phyloP scores from a whole-genome alignment of 805 yeast genomes.

The Osmozyma mogii region DNA sequence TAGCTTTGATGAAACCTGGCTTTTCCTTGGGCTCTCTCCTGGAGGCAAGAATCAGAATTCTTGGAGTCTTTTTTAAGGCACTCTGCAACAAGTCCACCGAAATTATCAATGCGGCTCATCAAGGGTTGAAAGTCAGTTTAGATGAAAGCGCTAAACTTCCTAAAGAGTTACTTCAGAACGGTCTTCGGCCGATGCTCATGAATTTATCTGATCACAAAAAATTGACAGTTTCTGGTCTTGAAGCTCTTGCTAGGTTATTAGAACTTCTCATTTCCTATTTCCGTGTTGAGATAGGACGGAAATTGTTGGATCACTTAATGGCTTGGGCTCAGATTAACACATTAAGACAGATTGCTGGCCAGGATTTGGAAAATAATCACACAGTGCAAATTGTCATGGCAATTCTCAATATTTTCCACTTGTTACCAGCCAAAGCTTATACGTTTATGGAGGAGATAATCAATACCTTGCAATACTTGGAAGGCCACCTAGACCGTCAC shows the following conservation, averaged over 20 bases:
- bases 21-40: slow-evolving; percentile 68
- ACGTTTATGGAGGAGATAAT: slow-evolving; percentile 86
- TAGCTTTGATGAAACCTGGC: slow-evolving; percentile 80
- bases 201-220: slow-evolving; percentile 90
- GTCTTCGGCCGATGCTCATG: slow-evolving; percentile 91
- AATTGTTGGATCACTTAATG: slow-evolving; percentile 83
- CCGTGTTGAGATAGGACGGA: slow-evolving; percentile 93
- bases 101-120: slow-evolving; percentile 89
- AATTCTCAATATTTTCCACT: slow-evolving; percentile 82
- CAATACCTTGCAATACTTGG: slow-evolving; percentile 66
- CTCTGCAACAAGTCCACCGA: slow-evolving; percentile 77
- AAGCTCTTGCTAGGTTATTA: slow-evolving; percentile 79
- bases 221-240: slow-evolving; percentile 79
- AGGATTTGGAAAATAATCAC: slow-evolving; percentile 71
- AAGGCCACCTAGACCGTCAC: slow-evolving; percentile 75
- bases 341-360: slow-evolving; percentile 67
- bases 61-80: slow-evolving; percentile 93
- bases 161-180: slow-evolving; percentile 89
- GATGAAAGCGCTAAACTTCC: slow-evolving; percentile 86
- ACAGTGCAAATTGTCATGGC: slow-evolving; percentile 85
- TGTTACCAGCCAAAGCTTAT: slow-evolving; percentile 86
- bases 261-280: slow-evolving; percentile 87
- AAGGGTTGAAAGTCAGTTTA: slow-evolving; percentile 75
- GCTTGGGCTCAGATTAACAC: slow-evolving; percentile 91
- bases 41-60: slow-evolving; percentile 72